Evolutionary conservation across 352 stramenopile genomes (phyloP).

Genomic region (Phytophthora boehmeriae): DNA sequence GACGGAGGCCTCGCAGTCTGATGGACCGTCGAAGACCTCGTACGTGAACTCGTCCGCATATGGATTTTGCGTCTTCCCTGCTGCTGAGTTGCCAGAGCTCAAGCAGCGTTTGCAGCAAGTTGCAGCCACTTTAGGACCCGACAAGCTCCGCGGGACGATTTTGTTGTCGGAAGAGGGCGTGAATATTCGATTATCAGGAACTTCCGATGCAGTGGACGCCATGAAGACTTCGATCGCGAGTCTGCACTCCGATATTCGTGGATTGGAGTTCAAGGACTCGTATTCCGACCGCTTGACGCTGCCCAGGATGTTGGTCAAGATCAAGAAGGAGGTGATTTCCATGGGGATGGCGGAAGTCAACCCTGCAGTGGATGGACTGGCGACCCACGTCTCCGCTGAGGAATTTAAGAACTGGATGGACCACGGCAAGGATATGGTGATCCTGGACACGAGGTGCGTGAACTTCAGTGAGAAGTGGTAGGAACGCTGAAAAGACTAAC

Average conservation of each 20-base stretch:
- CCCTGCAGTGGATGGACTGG: constrained; percentile 51
- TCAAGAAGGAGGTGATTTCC: constrained; percentile 82
- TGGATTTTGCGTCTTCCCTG: constrained; percentile 64
- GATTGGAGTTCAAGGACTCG: constrained; percentile 75
- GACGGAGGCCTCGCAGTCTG: constrained; percentile 1
- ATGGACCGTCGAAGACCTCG: not conserved
- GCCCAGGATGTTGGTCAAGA: constrained; percentile 71
- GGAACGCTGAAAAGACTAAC: not conserved
- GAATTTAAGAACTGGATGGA: constrained; percentile 79
- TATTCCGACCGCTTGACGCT: constrained; percentile 57
- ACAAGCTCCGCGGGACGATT: constrained; percentile 66
- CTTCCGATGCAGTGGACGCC: constrained; percentile 34
- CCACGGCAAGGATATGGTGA: constrained; percentile 64
- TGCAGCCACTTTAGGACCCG: constrained; percentile 29
- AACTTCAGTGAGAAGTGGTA: not conserved
- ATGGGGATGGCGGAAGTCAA: constrained; percentile 60
- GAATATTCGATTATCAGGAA: constrained; percentile 72
- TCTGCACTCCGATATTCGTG: constrained; percentile 43
- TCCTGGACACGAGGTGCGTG: constrained; percentile 66
- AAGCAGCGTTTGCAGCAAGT: constrained; percentile 40
- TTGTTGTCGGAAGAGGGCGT: constrained; percentile 67
- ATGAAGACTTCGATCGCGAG: constrained; percentile 56
- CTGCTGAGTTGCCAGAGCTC: constrained; percentile 40
- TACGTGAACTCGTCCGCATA: constrained; percentile 79
- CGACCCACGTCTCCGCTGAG: constrained; percentile 59